phyloP scores from a whole-genome alignment of 192 early-diverging fungal genomes.

The Phlyctochytrium bullatum region DNA sequence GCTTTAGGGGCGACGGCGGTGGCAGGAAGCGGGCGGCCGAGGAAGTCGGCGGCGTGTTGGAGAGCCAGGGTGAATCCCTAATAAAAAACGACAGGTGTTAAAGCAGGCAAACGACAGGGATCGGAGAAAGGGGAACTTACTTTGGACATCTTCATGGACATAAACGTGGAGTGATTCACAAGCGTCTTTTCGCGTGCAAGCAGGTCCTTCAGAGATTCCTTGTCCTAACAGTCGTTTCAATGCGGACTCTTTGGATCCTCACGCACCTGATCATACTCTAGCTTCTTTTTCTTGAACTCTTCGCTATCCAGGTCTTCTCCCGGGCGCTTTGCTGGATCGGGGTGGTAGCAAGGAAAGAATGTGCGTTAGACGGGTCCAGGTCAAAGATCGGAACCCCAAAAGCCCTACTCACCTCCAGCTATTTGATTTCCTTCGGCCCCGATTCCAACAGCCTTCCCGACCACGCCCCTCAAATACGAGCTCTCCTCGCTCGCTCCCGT shows the following conservation, averaged over 20 bases:
- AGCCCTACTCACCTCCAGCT: background rate
- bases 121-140: no score
- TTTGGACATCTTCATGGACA: slow-evolving; percentile 17
- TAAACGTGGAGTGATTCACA: slow-evolving; percentile 14
- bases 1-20: background rate
- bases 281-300: no score
- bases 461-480: background rate
- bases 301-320: no score
- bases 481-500: slow-evolving; percentile 42
- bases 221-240: no score
- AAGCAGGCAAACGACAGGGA: background rate
- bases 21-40: no score
- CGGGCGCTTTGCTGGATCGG: no score
- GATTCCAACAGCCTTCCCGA: no score
- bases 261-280: no score
- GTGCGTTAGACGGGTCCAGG: no score
- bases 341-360: no score
- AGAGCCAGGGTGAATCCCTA: slow-evolving; percentile 16
- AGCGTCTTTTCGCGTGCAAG: slow-evolving; percentile 18
- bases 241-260: no score
- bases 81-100: slow-evolving; percentile 1
- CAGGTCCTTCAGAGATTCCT: background rate
- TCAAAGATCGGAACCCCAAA: background rate
- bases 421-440: background rate
- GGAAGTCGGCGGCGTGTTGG: slow-evolving; percentile 22